These are phyloP conservation scores for Phaseolus coccineus DNA, from an alignment of 331 rosid genomes.

Conservation along the genomic window DNA sequence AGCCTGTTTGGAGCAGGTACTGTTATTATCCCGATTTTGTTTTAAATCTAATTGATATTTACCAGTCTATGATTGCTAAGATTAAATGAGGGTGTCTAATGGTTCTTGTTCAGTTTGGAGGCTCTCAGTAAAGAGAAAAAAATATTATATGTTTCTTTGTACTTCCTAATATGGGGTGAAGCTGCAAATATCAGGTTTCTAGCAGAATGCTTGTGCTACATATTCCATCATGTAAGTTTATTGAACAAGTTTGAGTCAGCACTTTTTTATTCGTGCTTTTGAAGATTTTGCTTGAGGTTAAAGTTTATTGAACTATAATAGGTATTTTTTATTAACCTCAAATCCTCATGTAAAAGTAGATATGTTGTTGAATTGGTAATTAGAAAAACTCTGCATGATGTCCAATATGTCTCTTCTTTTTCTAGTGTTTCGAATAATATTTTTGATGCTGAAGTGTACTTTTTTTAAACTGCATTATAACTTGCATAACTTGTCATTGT, in stretches of 20 bases:
- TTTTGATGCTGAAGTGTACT: no score
- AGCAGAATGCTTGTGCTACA: constrained; percentile 99
- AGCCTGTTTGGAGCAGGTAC: constrained; percentile 93
- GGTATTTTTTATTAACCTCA: not conserved
- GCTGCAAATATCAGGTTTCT: constrained; percentile 91
- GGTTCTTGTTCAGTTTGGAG: constrained; percentile 63
- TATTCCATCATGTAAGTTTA: constrained; percentile 95
- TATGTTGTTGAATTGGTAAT: not conserved
- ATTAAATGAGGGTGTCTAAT: constrained; percentile 27
- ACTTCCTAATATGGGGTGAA: constrained; percentile 96
- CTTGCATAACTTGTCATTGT: no score
- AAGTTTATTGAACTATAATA: constrained; percentile 13
- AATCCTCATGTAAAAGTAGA: not conserved
- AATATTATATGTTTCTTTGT: constrained; percentile 71
- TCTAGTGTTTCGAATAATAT: not conserved
- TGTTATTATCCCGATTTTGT: constrained; percentile 38
- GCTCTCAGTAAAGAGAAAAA: constrained; percentile 76
- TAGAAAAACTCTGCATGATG: not conserved
- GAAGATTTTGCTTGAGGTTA: constrained; percentile 6
- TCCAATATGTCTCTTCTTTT: not conserved
- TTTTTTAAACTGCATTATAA: not conserved
- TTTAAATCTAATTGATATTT: constrained; percentile 32
- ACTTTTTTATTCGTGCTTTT: constrained; percentile 3
- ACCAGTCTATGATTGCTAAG: constrained; percentile 35
- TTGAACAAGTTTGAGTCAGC: constrained; percentile 16